Evolutionary conservation across 164 flowering plant genomes (phyloP).

Genomic region (Berberis vulgaris): DNA sequence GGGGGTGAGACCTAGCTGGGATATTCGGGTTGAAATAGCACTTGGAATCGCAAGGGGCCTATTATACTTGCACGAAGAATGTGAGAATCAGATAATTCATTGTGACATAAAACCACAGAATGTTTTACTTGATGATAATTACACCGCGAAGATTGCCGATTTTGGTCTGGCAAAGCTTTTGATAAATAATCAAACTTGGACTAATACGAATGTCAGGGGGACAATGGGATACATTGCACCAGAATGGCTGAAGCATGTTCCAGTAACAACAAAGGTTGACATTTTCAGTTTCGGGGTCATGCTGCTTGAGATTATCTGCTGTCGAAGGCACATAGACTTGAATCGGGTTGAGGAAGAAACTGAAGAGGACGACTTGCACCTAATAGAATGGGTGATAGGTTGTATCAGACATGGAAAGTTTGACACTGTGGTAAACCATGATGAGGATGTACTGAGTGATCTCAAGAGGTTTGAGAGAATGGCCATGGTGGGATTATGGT

Average conservation of each 20-base stretch:
- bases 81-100: slow-evolving; percentile 22
- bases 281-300: slow-evolving; percentile 32
- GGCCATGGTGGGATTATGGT: slow-evolving; percentile 29
- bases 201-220: slow-evolving; percentile 23
- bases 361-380: slow-evolving; percentile 16
- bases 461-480: slow-evolving; percentile 14
- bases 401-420: slow-evolving; percentile 21
- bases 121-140: slow-evolving; percentile 16
- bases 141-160: slow-evolving; percentile 13
- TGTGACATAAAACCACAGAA: slow-evolving; percentile 26
- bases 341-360: background rate
- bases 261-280: slow-evolving; percentile 25
- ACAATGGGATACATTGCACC: slow-evolving; percentile 40
- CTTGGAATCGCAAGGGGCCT: slow-evolving; percentile 17
- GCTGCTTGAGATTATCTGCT: slow-evolving; percentile 23
- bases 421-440: slow-evolving; percentile 4
- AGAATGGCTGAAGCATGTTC: slow-evolving; percentile 24
- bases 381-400: slow-evolving; percentile 20
- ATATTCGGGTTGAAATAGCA: slow-evolving; percentile 18
- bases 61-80: slow-evolving; percentile 23
- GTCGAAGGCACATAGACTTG: slow-evolving; percentile 9
- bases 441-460: slow-evolving; percentile 16
- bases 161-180: slow-evolving; percentile 22
- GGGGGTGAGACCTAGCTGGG: slow-evolving; percentile 8
- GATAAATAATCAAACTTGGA: slow-evolving; percentile 15